Evolutionary conservation across 2,329 filamentous ascomycete species (phyloP), one percentile per base, ranked within the genome.

Genomic region (Colletotrichum noveboracense): DNA sequence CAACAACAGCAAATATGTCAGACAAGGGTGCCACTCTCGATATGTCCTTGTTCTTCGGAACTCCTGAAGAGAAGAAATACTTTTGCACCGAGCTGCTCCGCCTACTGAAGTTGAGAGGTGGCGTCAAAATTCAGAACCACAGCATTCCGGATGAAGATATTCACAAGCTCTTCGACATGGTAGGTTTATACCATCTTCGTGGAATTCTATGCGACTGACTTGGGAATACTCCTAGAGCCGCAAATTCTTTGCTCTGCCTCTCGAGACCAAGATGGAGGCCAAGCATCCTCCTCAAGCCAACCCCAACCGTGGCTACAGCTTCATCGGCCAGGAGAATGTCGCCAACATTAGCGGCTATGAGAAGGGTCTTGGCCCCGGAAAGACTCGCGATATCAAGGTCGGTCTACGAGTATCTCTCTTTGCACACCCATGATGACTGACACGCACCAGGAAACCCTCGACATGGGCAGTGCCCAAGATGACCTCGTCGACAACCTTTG

Each of bases 401-500:
- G 36, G 66, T 68, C 18, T 16, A 14, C 4, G 7, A 34, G 24
- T 13, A 21, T 16, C 24, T 9, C 9, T 16, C 9, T 7, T 16
- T 10, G 4, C 5, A 7, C 18, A 8, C 43, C 14, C 1, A 28
- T 4, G 1, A 14, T 24, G 0, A 5, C 30, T 58, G 10, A 62
- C 13, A 32, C 16, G 2, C 6, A 3, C 2, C 21, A 74, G 71
- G 71, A 74, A 60, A 66, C 66, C 1, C 28, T 70, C 7, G 67
- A 74, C 13, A 71, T 74, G 60, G 71, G 71, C 30, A 69, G 64
- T 1, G 60, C 43, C 14, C 55, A 58, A 12, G 67, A 74, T 14
- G 66, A 70, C n/a, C 34, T 70, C 38, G 66, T 56, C n/a, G 55
- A 38, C 52, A 87, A 87, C 77, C 84, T 86, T 68, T 88, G 85